phyloP scores from a whole-genome alignment of 2,329 filamentous ascomycete species.

The Chaetomium globosum region DNA sequence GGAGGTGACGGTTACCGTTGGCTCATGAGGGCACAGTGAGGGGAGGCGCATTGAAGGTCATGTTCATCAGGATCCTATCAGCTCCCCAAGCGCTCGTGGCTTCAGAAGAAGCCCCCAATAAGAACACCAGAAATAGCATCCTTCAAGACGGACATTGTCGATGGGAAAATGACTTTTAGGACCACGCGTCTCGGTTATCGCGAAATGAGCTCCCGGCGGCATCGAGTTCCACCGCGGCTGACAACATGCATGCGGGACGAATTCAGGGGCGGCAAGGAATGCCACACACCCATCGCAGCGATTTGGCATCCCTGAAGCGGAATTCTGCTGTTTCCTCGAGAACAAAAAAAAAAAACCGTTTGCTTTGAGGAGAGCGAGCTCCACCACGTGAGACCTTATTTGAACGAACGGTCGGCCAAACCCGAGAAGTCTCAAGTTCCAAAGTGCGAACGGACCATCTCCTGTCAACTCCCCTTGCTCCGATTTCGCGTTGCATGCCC shows the following conservation, averaged over 20 bases:
- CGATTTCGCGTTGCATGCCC: constrained; percentile 23
- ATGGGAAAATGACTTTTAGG: not conserved
- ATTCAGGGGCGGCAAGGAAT: not conserved
- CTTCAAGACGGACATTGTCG: not conserved
- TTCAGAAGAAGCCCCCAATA: not conserved
- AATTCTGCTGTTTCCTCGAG: not conserved
- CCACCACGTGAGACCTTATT: not conserved
- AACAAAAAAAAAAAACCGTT: not conserved
- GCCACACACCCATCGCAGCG: not conserved
- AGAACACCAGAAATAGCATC: not conserved
- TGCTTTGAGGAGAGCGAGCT: not conserved
- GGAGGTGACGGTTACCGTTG: not conserved
- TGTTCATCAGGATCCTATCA: not conserved
- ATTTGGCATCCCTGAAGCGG: not conserved
- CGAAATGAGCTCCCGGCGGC: constrained; percentile 1
- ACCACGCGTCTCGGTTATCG: not conserved
- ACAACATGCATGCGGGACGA: constrained; percentile 14
- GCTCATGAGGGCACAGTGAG: not conserved
- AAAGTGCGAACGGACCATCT: not conserved
- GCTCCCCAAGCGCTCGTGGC: not conserved
- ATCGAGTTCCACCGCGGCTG: constrained; percentile 22
- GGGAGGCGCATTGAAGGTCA: not conserved
- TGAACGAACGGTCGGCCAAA: not conserved
- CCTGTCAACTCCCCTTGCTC: not conserved
- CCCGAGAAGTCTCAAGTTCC: not conserved